Evolutionary conservation across 2,329 filamentous ascomycete genomes (phyloP), one percentile per base, ranked within the genome.

Genomic region (Aspergillus terreus): DNA sequence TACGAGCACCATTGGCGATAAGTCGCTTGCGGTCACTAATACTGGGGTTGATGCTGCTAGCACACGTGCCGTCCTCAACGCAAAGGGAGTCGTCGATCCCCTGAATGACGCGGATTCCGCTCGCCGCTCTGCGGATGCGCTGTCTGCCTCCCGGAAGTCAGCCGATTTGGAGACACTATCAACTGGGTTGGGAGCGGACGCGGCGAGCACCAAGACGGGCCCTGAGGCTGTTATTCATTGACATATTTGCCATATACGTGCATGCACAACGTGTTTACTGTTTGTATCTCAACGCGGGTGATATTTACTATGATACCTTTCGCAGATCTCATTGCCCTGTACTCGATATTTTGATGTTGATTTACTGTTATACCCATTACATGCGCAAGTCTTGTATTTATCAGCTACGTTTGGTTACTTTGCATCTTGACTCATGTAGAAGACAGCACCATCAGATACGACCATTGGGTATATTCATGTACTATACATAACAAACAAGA

Each of bases 11-110:
- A 42, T 68, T 32, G 66, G 60, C 1, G 66, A 64, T 32, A 59
- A 51, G 21, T 63, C 58, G 3, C 45, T 63, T 6, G 54, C 59
- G 2, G 50, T 57, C 17, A 61, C 56, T 2, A 57, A 43, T 10
- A 47, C 44, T 2, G 52, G 55, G 3, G 35, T 59, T 3, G 66
- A 69, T 46, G 57, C 54, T 1, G 66, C 62, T 4, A 69, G 67
- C 40, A 69, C 61, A 2, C 63, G 64, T 6, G 67, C 67, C 14
- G 62, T 69, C 0, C 36, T 61, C 1, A 47, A 64, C 25, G 64
- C 65, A 1, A 58, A 46, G 14, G 68, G 69, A 5, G 60, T 71
- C 1, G 53, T 69, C 12, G 54, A 56, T 14, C 38, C 55, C 3
- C 15, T 65, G 4, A 53, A 48, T 12, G 47, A 54, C 15, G 47